Base-by-base conservation (phyloP, 1,139 yeast genomes). In the Sugiyamaella castrensis region DNA sequence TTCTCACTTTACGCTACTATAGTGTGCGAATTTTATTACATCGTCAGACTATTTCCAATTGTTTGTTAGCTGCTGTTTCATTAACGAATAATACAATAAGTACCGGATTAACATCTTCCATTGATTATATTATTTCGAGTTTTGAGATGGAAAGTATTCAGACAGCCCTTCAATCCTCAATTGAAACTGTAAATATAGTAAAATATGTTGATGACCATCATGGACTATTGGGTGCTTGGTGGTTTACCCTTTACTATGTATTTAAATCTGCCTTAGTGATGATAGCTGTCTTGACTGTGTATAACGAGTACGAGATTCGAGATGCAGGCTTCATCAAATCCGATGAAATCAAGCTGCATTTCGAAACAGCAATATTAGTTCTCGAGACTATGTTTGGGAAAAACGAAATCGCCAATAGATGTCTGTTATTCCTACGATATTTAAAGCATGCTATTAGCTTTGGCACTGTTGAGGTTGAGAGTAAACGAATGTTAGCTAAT, bases 181-280 rank as follows among this genome's bases (percentile, higher is more conserved):
- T 39, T 2, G 42, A 39, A 24, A 39, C 35, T 2, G 16, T 39
- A 11, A 29, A 12, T 27, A 39, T 39, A 2, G 26, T 39, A 10
- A 9, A 26, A 29, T 27, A 7, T 8, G 34, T 27, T 11, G 26
- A 26, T 1, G 26, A 28, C 10, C 19, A 29, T 16, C 13, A 30
- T 8, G 11, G 12, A 4, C 37, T 44, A 8, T 34, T 44, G 19
- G 45, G 37, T 8, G 19, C 46, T n/a, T 30, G 44, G 45, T 44
- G 46, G 47, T 44, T 15, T 10, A 38, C 44, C 7, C 27, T 44
- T 4, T 7, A 44, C 44, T 44, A 29, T 29, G 46, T 44, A 9
- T 44, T 44, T 16, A 37, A 40, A 8, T 30, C 45, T 19, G 7
- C 32, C 10, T 33, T 44, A 13, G 45, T 44, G 2, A 13, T 44